These are phyloP conservation scores for Aspergillus sparsus DNA, from an alignment of 495 filamentous ascomycete species.

Conservation along the genomic window DNA sequence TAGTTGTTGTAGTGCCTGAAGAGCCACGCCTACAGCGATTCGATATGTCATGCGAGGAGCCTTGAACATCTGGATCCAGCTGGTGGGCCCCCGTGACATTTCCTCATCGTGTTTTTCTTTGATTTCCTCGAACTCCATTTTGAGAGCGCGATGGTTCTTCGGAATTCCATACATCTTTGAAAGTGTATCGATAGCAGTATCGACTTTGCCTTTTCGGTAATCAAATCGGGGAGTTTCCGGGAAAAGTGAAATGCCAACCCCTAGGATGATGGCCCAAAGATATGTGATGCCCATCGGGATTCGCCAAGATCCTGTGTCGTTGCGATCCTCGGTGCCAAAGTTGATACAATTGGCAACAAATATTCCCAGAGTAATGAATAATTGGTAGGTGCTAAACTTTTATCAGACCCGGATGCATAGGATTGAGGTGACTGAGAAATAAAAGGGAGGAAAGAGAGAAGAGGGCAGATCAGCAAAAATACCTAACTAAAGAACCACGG, in stretches of 20 bases:
- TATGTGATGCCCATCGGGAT: conserved; percentile 79
- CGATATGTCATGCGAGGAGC: conserved; percentile 69
- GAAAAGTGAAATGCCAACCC: conserved; percentile 64
- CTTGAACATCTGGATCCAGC: conserved; percentile 54
- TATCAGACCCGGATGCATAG: conserved; percentile 2
- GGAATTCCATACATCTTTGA: conserved; percentile 68
- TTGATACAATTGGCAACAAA: conserved; percentile 79
- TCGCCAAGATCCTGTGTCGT: conserved; percentile 62
- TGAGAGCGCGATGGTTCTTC: conserved; percentile 59
- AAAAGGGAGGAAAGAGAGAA: background rate
- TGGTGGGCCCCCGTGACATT: conserved; percentile 44
- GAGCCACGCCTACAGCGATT: conserved; percentile 60
- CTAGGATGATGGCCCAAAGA: conserved; percentile 70
- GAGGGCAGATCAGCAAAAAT: conserved; percentile 5
- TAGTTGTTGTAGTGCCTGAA: conserved; percentile 56
- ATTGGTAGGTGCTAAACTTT: conserved; percentile 60
- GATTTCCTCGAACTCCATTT: conserved; percentile 65
- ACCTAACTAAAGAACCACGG: conserved; percentile 63
- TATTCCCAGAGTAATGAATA: conserved; percentile 85
- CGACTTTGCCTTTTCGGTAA: conserved; percentile 61
- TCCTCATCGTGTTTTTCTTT: conserved; percentile 57
- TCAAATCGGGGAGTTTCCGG: conserved; percentile 71
- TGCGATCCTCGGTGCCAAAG: conserved; percentile 61
- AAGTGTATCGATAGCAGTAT: conserved; percentile 64
- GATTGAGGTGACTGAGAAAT: background rate